Evolutionary conservation across 129 eudicot genomes (phyloP).

Genomic region (Chrysanthemum seticuspe): DNA sequence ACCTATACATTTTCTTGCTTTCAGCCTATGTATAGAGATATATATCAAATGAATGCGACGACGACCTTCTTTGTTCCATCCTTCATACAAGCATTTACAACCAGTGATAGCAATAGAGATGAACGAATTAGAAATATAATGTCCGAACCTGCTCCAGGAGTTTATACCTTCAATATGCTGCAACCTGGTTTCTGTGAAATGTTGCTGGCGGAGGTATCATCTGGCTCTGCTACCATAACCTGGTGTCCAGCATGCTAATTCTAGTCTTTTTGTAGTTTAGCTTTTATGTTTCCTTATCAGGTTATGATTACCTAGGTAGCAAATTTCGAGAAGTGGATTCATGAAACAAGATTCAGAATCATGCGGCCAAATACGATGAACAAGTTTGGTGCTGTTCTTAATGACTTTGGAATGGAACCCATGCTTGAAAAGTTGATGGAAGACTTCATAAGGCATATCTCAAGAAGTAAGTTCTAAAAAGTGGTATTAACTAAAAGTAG

Average conservation of each 20-base stretch:
- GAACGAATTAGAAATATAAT: conserved; percentile 69
- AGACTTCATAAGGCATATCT: conserved; percentile 74
- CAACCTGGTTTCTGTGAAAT: conserved; percentile 78
- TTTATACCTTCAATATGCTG: conserved; percentile 72
- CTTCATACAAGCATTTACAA: conserved; percentile 63
- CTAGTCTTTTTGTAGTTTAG: conserved; percentile 37
- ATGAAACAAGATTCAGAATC: conserved; percentile 68
- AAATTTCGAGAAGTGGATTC: conserved; percentile 81
- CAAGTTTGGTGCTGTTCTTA: conserved; percentile 86
- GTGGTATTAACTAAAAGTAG: background rate
- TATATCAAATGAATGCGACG: conserved; percentile 58
- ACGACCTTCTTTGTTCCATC: conserved; percentile 75
- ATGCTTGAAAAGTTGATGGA: conserved; percentile 86
- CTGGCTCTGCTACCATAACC: conserved; percentile 14
- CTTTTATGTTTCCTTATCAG: conserved; percentile 45
- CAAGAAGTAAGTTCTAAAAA: conserved; percentile 51
- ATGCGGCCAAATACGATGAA: conserved; percentile 94
- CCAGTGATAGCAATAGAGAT: conserved; percentile 38
- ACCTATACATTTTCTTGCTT: conserved; percentile 10
- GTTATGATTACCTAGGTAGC: conserved; percentile 70
- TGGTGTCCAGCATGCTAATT: conserved; percentile 27
- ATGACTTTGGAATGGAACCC: conserved; percentile 82
- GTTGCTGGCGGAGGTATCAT: conserved; percentile 80
- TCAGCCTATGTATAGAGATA: conserved; percentile 78
- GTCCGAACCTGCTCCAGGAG: conserved; percentile 80